Conservation (phyloP, 306 rosid species). For the Begonia loranthoides region DNA sequence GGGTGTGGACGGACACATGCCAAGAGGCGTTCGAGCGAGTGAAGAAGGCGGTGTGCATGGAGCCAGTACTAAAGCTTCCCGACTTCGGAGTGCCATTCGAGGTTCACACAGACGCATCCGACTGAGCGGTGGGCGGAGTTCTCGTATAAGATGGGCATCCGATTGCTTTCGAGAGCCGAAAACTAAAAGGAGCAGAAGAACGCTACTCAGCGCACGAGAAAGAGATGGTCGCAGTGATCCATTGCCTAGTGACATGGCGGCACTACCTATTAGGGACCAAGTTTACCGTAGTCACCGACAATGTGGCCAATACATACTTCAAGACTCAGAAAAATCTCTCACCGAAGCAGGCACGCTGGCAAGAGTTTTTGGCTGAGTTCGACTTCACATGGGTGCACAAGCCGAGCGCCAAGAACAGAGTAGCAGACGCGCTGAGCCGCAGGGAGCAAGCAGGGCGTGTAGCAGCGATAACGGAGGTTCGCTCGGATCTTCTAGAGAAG, state of each 20-base stretch:
- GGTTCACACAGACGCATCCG: neutral
- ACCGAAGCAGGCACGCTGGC: slow-evolving; percentile 5
- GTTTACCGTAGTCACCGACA: neutral
- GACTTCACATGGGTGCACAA: slow-evolving; percentile 5
- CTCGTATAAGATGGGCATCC: too few species aligned
- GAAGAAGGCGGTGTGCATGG: neutral
- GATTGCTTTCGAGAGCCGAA: too few species aligned
- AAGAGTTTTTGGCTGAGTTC: neutral
- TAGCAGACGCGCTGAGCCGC: neutral
- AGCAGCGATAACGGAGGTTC: neutral
- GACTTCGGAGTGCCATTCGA: neutral
- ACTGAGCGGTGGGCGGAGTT: too few species aligned
- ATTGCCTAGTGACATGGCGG: neutral
- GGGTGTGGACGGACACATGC: neutral
- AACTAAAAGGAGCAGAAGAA: too few species aligned
- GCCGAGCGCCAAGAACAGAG: neutral
- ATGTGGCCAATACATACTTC: slow-evolving; percentile 6
- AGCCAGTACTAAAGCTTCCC: neutral
- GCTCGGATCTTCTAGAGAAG: neutral
- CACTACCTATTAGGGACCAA: neutral
- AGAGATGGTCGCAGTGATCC: neutral
- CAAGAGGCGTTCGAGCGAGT: neutral
- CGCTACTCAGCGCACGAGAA: too few species aligned
- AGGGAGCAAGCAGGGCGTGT: neutral
- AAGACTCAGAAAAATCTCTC: slow-evolving; percentile 3